phyloP scores from a whole-genome alignment of 1,284 basidiomycete genomes.

The Pseudozyma sp. region DNA sequence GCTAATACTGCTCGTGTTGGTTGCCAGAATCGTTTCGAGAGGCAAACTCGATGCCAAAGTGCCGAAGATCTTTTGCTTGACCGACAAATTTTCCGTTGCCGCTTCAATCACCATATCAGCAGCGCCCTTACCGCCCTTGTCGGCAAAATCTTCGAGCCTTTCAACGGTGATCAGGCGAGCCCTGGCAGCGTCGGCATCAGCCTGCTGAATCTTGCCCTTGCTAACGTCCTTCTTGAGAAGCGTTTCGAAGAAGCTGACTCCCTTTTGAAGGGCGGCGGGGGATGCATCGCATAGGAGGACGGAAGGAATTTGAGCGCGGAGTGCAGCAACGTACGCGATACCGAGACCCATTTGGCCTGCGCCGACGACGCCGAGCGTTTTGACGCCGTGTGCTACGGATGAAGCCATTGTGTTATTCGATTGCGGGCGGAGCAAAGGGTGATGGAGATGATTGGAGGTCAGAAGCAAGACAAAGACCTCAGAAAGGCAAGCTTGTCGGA shows the following conservation, averaged over 20 bases:
- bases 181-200: conserved; percentile 80
- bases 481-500: too few relatives aligned
- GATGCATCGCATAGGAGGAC: conserved; percentile 54
- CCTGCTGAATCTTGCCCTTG: conserved; percentile 80
- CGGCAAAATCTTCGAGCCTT: conserved; percentile 46
- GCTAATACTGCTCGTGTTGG: conserved; percentile 93
- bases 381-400: conserved; percentile 52
- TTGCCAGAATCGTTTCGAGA: conserved; percentile 84
- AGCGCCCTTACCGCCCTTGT: conserved; percentile 73
- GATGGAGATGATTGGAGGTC: background rate
- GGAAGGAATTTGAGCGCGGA: conserved; percentile 42
- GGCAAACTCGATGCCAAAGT: conserved; percentile 78
- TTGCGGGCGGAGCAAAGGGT: background rate
- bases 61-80: conserved; percentile 85
- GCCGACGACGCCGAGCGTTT: conserved; percentile 59
- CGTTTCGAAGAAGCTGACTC: conserved; percentile 76
- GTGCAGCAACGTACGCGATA: conserved; percentile 84
- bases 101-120: conserved; percentile 94
- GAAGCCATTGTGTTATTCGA: conserved; percentile 17
- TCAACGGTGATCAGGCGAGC: conserved; percentile 43
- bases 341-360: conserved; percentile 72
- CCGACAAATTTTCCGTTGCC: conserved; percentile 83
- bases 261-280: conserved; percentile 76
- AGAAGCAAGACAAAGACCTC: background rate
- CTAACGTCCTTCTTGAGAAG: conserved; percentile 87